Base-by-base conservation (phyloP, 2,329 filamentous ascomycete genomes). In the Trichocomaceae sp. region DNA sequence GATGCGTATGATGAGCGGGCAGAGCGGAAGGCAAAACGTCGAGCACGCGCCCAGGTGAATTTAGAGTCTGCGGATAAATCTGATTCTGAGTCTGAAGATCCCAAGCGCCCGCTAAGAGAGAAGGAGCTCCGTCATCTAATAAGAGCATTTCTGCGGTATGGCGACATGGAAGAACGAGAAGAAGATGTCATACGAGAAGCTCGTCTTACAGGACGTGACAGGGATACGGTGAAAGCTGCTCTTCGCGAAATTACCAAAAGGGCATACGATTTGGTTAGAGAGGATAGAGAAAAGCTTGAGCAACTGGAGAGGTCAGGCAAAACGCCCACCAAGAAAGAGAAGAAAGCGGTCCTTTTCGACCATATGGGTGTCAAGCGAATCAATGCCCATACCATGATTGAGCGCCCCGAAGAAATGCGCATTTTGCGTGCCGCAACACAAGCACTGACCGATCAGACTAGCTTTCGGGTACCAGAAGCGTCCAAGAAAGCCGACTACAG, bases 311-410 rank as follows among this genome's bases (percentile, higher is more conserved):
- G 78, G 20, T 77, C 87, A 59, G 89, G 89, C 66, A 95, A 93
- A 68, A 80, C 84, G 2, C 74, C 95, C 53, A 95, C 92, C 0
- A 96, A 97, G 77, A 99, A 99, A 71, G 93, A 99, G 68, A 90
- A 90, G 72, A 99, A 99, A 72, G 93, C 93, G 0, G 89, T 99
- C 17, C 77, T 99, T 45, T 96, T 99, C 64, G 91, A 97, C 68
- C 96, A 91, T 72, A 86, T 87, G 46, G 90, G 91, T 54, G 86
- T 96, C 50, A 95, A 95, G 72, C 91, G 95, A 63, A 83, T 96
- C 65, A 99, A 99, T 66, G 93, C 93, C 0, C 90, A 96, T 72
- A 97, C 93, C 0, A 87, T 96, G 53, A 83, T 96, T 10, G 92
- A 97, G 62, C 86, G 95, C 8, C 92, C 93, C 0, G 83, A 86